phyloP scores from a whole-genome alignment of 1,139 yeast genomes.

The Casaregolazyma suthepensis region DNA sequence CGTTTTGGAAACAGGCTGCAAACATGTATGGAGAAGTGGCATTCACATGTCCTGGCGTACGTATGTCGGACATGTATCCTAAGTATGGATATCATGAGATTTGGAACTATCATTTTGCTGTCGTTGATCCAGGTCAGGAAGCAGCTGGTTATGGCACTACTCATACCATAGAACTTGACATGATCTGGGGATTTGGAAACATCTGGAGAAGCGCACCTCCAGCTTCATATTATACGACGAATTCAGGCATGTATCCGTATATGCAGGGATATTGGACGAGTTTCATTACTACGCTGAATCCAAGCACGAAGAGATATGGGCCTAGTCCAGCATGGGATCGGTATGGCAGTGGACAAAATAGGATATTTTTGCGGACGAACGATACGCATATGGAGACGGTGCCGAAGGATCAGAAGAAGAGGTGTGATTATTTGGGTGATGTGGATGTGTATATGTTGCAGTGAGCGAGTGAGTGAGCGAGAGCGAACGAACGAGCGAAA shows the following conservation, averaged over 20 bases:
- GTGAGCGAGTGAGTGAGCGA: background rate
- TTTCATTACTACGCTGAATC: constrained; percentile 8
- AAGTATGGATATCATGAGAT: constrained; percentile 3
- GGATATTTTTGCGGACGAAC: constrained; percentile 9
- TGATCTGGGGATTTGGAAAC: constrained; percentile 8
- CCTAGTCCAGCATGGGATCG: constrained; percentile 8
- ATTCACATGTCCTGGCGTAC: constrained; percentile 10
- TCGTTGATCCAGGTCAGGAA: constrained; percentile 3
- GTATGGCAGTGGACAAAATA: constrained; percentile 1
- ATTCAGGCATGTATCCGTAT: constrained; percentile 8
- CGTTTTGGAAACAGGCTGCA: constrained; percentile 8
- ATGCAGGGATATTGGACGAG: constrained; percentile 12
- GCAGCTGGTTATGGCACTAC: constrained; percentile 5
- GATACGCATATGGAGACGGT: constrained; percentile 10
- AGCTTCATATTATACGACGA: constrained; percentile 4
- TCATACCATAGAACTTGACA: constrained; percentile 8
- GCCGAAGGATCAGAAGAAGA: constrained; percentile 2
- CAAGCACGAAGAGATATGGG: constrained; percentile 1
- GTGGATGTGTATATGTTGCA: background rate
- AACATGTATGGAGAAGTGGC: constrained; percentile 10
- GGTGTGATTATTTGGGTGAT: constrained; percentile 4
- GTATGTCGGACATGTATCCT: constrained; percentile 6
- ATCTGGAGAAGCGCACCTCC: constrained; percentile 4
- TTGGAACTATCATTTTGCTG: constrained; percentile 11
- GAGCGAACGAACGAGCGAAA: background rate